A percentile compares a stretch with the other conserved stretches of the same genome.
These are phyloP conservation scores for Fragaria iinumae DNA, from an alignment of 306 rosid species.

Conservation along the genomic window DNA sequence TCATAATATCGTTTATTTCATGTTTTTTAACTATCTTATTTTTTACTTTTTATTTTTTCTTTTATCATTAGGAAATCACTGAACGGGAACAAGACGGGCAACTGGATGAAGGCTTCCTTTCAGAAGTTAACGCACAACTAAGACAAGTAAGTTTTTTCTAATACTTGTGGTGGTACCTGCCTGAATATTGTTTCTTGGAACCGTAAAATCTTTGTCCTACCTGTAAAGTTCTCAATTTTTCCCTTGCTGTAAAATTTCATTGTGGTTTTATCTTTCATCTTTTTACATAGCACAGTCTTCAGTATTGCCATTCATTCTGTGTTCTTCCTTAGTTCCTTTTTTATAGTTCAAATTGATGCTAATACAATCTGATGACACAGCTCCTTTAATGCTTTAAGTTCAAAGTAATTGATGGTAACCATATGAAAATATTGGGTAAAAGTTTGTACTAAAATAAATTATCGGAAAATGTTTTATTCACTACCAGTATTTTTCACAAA, in stretches of 20 bases:
- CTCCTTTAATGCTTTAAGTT: background rate
- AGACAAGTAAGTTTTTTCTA: constrained; percentile 62
- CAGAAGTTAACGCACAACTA: constrained; percentile 89
- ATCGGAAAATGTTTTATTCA: background rate
- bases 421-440: background rate
- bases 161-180: constrained; percentile 17
- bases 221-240: background rate
- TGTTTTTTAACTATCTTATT: background rate
- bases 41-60: background rate
- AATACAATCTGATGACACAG: background rate
- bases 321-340: background rate
- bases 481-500: background rate
- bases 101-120: constrained; percentile 90
- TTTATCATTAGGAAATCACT: constrained; percentile 55
- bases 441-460: background rate
- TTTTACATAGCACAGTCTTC: background rate
- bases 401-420: background rate
- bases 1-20: constrained; percentile 10
- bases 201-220: background rate
- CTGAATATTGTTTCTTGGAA: constrained; percentile 22
- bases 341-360: background rate
- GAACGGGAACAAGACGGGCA: constrained; percentile 81
- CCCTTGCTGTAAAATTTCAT: background rate
- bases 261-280: background rate
- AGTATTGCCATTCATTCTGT: background rate